These are phyloP conservation scores for Cryptosporidium sp. DNA, from an alignment of 169 alveolate species.

Conservation along the genomic window DNA sequence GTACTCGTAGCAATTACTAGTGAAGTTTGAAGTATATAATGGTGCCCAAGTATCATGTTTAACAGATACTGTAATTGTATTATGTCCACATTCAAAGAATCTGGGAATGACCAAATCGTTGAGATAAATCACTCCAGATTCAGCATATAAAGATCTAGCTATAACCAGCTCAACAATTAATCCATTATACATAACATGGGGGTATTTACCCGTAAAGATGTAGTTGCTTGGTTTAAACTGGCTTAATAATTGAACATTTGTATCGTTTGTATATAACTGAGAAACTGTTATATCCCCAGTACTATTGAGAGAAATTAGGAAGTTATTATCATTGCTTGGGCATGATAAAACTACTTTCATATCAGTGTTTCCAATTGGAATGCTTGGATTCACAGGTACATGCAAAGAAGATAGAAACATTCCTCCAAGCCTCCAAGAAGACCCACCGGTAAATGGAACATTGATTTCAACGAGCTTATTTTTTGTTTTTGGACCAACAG, in stretches of 20 bases:
- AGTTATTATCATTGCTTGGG: constrained; percentile 16
- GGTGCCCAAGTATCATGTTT: constrained; percentile 71
- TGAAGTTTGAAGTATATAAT: constrained; percentile 50
- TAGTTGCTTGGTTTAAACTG: constrained; percentile 10
- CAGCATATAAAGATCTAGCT: constrained; percentile 56
- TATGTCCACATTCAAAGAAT: constrained; percentile 36
- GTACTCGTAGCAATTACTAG: constrained; percentile 59
- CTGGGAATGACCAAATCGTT: constrained; percentile 25
- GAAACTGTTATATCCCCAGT: constrained; percentile 38
- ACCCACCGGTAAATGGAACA: constrained; percentile 27
- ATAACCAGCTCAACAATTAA: constrained; percentile 40
- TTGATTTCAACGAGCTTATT: constrained; percentile 1
- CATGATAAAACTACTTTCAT: constrained; percentile 42
- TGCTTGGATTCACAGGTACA: constrained; percentile 45
- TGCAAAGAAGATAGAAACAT: constrained; percentile 62
- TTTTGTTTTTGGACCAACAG: neutral
- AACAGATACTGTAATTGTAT: constrained; percentile 36
- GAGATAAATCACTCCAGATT: constrained; percentile 46
- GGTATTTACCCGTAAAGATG: neutral
- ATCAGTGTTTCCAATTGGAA: constrained; percentile 45
- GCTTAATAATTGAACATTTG: constrained; percentile 10
- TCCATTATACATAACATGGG: constrained; percentile 47
- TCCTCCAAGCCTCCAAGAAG: constrained; percentile 71
- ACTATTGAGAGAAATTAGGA: constrained; percentile 33
- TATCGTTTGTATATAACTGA: constrained; percentile 6